Conservation (phyloP, 768 basidiomycete genomes). For the Termitomyces sp. region DNA sequence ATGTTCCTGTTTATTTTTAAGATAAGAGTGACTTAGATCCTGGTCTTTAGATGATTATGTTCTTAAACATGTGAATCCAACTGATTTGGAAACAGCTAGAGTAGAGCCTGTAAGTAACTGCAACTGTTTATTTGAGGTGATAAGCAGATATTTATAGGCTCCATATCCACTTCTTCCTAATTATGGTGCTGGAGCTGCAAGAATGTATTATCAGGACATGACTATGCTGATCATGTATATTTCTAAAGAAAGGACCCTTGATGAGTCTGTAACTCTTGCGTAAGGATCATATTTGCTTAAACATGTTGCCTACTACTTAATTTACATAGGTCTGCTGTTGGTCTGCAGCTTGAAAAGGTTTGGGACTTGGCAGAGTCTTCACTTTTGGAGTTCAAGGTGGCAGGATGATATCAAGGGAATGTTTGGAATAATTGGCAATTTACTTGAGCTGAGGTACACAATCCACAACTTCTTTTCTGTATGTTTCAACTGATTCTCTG, state of each 20-base stretch:
- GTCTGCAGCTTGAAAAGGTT: constrained; percentile 1
- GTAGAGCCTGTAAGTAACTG: neutral
- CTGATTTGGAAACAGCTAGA: neutral
- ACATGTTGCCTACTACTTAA: neutral
- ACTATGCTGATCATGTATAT: constrained; percentile 39
- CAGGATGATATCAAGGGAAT: neutral
- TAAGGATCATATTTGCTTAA: neutral
- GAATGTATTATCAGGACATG: constrained; percentile 38
- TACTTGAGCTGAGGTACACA: too few species aligned
- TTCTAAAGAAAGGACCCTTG: constrained; percentile 36
- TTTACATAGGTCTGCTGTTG: neutral
- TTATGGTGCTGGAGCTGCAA: constrained; percentile 34
- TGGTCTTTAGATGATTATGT: constrained; percentile 1
- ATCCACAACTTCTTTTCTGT: too few species aligned
- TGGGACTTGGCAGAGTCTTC: constrained; percentile 8
- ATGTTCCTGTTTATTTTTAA: neutral
- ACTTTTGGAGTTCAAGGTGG: constrained; percentile 1
- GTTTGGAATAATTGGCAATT: neutral
- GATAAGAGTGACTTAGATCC: neutral
- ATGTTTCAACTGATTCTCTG: too few species aligned
- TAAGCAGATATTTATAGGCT: constrained; percentile 18
- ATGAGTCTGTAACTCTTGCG: constrained; percentile 25
- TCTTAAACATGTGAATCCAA: neutral
- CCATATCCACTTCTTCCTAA: constrained; percentile 42
- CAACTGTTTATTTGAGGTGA: neutral